Evolutionary conservation across 73 alveolate species (phyloP).

Genomic region (Paramecium sexaurelia): DNA sequence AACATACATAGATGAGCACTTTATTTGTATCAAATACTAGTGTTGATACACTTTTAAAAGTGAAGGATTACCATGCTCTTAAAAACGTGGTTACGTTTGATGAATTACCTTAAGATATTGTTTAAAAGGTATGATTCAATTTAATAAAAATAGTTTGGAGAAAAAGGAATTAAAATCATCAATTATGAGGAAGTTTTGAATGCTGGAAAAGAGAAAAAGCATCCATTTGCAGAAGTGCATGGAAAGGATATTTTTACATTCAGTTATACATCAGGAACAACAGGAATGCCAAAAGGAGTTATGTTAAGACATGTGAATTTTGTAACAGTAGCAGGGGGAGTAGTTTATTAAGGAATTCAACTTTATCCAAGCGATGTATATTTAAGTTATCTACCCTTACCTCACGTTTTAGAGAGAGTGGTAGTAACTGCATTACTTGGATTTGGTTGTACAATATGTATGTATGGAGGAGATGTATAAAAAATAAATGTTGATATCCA

Average conservation of each 20-base stretch:
- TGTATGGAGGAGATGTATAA: conserved; percentile 88
- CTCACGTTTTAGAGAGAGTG: conserved; percentile 91
- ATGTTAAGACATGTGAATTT: conserved; percentile 79
- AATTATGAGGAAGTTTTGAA: conserved; percentile 22
- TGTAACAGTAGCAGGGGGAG: conserved; percentile 65
- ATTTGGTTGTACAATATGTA: conserved; percentile 84
- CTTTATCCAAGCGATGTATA: conserved; percentile 76
- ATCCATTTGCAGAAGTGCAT: not conserved
- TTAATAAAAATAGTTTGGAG: not conserved
- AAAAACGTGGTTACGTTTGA: conserved; percentile 63
- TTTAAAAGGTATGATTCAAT: not conserved
- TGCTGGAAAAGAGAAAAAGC: not conserved
- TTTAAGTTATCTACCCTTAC: conserved; percentile 87
- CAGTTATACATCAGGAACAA: conserved; percentile 91
- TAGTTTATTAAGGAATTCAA: conserved; percentile 54
- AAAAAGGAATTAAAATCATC: conserved; percentile 42
- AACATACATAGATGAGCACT: conserved; percentile 78
- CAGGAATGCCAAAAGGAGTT: conserved; percentile 93
- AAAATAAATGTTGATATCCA: conserved; percentile 87
- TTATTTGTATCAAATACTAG: conserved; percentile 72
- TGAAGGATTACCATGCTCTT: conserved; percentile 60
- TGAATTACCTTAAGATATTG: not conserved
- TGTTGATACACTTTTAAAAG: conserved; percentile 69
- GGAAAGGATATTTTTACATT: conserved; percentile 64
- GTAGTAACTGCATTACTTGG: conserved; percentile 62